phyloP scores from a whole-genome alignment of 2,329 filamentous ascomycete genomes.

The Ceratocystis diversiconidia region DNA sequence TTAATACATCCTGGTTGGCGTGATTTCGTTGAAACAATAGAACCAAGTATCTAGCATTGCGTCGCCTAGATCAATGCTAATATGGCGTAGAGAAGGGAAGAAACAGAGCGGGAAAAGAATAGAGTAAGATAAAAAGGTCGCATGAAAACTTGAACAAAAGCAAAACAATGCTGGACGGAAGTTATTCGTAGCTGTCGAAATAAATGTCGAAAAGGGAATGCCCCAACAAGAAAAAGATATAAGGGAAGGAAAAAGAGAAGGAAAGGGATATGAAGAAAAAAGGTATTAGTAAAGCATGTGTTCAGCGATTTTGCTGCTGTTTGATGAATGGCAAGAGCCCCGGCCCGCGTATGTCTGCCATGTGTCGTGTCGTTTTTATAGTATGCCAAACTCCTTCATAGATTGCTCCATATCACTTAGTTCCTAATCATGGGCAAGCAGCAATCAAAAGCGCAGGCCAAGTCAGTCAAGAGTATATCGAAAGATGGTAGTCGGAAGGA shows the following conservation, averaged over 20 bases:
- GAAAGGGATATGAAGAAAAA: background rate
- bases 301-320: background rate
- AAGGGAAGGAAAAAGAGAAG: background rate
- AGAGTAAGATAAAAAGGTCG: constrained; percentile 9
- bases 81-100: background rate
- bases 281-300: background rate
- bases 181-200: constrained; percentile 9
- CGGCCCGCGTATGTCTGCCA: no score
- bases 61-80: background rate
- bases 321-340: background rate
- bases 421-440: constrained; percentile 16
- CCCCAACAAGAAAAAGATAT: background rate
- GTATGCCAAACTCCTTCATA: constrained; percentile 29
- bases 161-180: constrained; percentile 10
- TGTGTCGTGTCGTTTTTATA: constrained; percentile 23
- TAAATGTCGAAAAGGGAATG: constrained; percentile 8
- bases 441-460: constrained; percentile 5
- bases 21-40: background rate
- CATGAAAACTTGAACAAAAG: constrained; percentile 9
- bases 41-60: background rate
- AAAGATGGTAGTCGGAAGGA: background rate
- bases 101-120: background rate
- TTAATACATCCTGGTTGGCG: no score
- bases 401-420: constrained; percentile 26
- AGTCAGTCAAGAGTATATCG: background rate